Evolutionary conservation across 208 protist species (phyloP), one percentile per base, ranked within the genome.

Genomic region (Trypanosoma vivax): DNA sequence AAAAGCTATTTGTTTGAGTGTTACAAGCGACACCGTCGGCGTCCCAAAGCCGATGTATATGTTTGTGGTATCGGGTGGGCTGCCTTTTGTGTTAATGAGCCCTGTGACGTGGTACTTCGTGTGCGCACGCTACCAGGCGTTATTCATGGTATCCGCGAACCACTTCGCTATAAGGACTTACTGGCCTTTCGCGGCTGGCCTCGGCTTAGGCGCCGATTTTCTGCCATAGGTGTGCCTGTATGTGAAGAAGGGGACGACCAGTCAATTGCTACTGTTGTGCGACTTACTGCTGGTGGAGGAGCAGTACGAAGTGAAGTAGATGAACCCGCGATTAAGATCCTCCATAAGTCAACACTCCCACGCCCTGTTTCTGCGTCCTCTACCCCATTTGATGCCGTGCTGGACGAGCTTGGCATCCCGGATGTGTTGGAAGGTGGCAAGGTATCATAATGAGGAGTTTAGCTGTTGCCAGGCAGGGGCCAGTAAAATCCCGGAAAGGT

Each of bases 1-100:
- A 76, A 65, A 46, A 83, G 65, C 29, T 95, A 95, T 62, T 68
- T 92, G 29, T 95, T 95, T 56, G 84, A 95, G 54, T 95, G 88
- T 64, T 94, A 90, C 56, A 45, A 34, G 4, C 59, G 73, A 33
- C 82, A 95, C 55, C 76, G 77, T 2, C 70, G 71, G 16, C 70
- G 76, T 0, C 88, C 88, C 16, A 92, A 92, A 67, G 88, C 88
- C 9, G 88, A 95, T 52, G 25, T 95, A 4, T 95, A 95, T 64
- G 68, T 95, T 21, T 92, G 85, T 51, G 88, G 88, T 18, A 68
- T 95, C 16, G 88, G 88, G 23, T 95, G 88, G 88, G 62, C 60
- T 5, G 76, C 82, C 2, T 93, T 95, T 47, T 92, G 83, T 49
- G 84, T 92, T 19, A 75, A 65, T 54, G 76, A 87, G 54, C 57